A percentile compares a stretch with the other conserved stretches of the same genome.
These are phyloP conservation scores for Neurospora cerealis DNA, from an alignment of 495 filamentous ascomycete species.

Conservation along the genomic window DNA sequence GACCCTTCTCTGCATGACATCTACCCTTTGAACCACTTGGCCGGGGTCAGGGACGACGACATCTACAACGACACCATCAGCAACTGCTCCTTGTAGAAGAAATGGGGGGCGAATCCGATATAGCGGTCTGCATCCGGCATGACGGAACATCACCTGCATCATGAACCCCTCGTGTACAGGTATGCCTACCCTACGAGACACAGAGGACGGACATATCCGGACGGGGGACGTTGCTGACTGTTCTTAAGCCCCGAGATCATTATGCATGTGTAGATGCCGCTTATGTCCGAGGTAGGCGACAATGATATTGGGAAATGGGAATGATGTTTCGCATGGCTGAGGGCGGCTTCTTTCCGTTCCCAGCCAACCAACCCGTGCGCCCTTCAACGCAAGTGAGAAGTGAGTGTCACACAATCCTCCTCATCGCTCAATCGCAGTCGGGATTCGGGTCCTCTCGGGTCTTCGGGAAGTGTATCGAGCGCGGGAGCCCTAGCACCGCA, in stretches of 20 bases:
- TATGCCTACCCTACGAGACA: not conserved
- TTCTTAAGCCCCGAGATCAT: not conserved
- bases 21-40: not conserved
- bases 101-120: not conserved
- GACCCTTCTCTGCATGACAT: not conserved
- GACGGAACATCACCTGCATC: not conserved
- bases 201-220: not conserved
- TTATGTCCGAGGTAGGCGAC: not conserved
- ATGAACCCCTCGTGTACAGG: not conserved
- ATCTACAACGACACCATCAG: not conserved
- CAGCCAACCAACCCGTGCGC: not conserved
- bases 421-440: not conserved
- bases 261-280: not conserved
- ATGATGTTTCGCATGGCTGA: too few relatives aligned
- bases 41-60: not conserved
- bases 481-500: not conserved
- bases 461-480: not conserved
- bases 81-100: not conserved
- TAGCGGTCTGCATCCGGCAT: not conserved
- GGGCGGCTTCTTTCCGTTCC: not conserved
- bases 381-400: not conserved
- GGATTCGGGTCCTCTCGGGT: not conserved
- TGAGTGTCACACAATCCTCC: not conserved
- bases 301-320: not conserved
- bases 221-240: not conserved